These are phyloP conservation scores for Pyricularia grisea DNA, from an alignment of 2,329 filamentous ascomycete genomes.

Conservation along the genomic window DNA sequence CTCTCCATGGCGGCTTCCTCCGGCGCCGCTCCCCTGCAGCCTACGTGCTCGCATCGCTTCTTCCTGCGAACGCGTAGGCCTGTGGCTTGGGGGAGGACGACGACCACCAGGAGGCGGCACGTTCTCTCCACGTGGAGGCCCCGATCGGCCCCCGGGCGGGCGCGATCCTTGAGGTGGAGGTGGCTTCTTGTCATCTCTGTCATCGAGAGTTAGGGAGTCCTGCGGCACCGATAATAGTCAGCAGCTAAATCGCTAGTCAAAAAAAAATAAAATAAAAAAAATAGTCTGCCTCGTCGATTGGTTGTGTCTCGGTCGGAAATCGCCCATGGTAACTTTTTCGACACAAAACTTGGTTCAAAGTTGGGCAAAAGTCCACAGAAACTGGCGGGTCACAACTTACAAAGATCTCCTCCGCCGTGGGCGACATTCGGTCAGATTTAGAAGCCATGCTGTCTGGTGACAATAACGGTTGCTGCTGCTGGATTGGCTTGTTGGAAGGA, in stretches of 20 bases:
- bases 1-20: constrained; percentile 3
- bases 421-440: constrained; percentile 34
- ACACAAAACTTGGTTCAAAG: constrained; percentile 21
- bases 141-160: constrained; percentile 26
- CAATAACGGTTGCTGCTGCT: constrained; percentile 20
- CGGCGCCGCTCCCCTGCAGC: constrained; percentile 22
- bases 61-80: constrained; percentile 57
- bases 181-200: constrained; percentile 42
- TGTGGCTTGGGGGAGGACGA: constrained; percentile 39
- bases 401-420: constrained; percentile 63
- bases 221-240: constrained; percentile 20
- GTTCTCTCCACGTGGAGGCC: constrained; percentile 34
- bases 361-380: neutral
- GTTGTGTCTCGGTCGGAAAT: neutral
- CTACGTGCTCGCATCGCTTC: constrained; percentile 46
- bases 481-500: constrained; percentile 27
- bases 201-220: constrained; percentile 60
- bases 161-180: constrained; percentile 10
- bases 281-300: neutral
- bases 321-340: neutral
- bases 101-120: constrained; percentile 32
- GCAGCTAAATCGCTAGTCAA: neutral
- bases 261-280: neutral
- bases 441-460: constrained; percentile 41
- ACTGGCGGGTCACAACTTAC: constrained; percentile 42